Percentiles rank a stretch among this genome's conserved stretches.
phyloP scores from a whole-genome alignment of 495 filamentous ascomycete genomes.

The Podospora sp. region DNA sequence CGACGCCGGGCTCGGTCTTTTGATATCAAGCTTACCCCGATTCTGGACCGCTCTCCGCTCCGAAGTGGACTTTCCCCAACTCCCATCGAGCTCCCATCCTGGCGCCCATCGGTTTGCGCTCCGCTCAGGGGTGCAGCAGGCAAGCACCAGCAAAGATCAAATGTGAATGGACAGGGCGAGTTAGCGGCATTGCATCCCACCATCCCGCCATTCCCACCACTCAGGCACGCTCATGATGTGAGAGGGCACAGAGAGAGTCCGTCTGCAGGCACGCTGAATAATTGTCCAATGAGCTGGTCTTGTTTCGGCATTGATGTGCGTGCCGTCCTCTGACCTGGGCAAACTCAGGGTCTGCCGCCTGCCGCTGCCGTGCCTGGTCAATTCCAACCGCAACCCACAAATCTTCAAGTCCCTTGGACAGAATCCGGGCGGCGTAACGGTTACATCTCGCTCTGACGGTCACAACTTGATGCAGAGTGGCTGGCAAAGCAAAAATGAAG shows the following conservation, averaged over 20 bases:
- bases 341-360: neutral
- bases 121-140: constrained; percentile 20
- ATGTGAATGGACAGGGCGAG: constrained; percentile 22
- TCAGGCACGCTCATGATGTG: neutral
- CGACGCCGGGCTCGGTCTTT: neutral
- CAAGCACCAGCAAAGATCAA: neutral
- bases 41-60: neutral
- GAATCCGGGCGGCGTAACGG: neutral
- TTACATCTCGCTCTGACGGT: neutral
- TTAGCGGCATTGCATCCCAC: constrained; percentile 18
- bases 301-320: neutral
- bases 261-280: constrained; percentile 18
- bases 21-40: neutral
- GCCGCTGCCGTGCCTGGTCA: constrained; percentile 1
- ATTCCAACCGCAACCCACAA: neutral
- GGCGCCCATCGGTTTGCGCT: neutral
- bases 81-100: neutral
- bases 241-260: neutral
- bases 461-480: neutral
- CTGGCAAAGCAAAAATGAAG: neutral
- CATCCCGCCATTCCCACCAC: constrained; percentile 1
- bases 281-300: constrained; percentile 13
- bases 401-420: neutral
- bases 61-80: neutral
- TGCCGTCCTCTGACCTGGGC: neutral